Base-by-base conservation (phyloP, 2,329 filamentous ascomycete species). In the Magnaporthales sp. region DNA sequence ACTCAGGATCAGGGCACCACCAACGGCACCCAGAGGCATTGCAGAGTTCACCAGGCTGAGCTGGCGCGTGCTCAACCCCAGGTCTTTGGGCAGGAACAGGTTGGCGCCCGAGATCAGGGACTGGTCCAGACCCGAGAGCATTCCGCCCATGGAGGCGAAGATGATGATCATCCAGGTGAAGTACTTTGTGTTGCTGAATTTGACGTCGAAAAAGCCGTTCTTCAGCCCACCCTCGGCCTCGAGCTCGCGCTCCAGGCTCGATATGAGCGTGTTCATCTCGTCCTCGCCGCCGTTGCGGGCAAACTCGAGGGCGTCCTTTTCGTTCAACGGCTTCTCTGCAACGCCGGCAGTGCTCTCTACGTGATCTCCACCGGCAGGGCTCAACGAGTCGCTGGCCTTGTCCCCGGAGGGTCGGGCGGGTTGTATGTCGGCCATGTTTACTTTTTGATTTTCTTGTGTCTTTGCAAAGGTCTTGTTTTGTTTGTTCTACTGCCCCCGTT, bases 121-220 rank as follows among this genome's bases (percentile, higher is more conserved):
- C 76, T 92, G 89, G 72, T 92, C 89, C 24, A 92, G 81, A 68
- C 89, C 89, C 1, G 87, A 90, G 0, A 91, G 83, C 26, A 92
- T 78, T 73, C 89, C 89, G 64, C 89, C 89, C 87, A 91, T 90
- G 19, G 86, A 89, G n/a, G 89, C 89, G 71, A 91, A 91, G 1
- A 82, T 86, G 61, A 90, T 87, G 15, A 91, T 81, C 19, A 89
- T 77, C 79, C 83, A 89, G 29, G 89, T 91, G 74, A 91, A 92
- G 72, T 86, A 77, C 8, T 61, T 64, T 4, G 74, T 72, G 6
- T 80, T 80, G 1, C 74, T 71, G 9, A 81, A 75, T 65, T 81
- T 79, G 2, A 82, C 70, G 64, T 80, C 73, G 38, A 74, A 72
- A 22, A 80, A 72, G 64, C 67, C 63, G 31, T 64, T 67, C 15